These are phyloP conservation scores for Penicillium sp. DNA, from an alignment of 2,329 filamentous ascomycete species.

Conservation along the genomic window DNA sequence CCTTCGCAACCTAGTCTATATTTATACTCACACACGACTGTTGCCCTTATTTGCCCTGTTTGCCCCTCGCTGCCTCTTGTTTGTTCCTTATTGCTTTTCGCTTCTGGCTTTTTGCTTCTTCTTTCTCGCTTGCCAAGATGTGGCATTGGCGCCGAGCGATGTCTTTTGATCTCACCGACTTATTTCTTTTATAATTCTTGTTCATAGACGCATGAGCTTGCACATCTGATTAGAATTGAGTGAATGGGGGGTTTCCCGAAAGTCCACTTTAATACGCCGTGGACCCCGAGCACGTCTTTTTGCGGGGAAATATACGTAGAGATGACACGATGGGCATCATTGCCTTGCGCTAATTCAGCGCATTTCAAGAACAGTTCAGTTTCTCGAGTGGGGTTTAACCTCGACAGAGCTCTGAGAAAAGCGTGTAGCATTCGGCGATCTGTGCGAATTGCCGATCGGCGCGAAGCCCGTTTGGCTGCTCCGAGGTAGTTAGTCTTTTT, in stretches of 20 bases:
- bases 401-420: background rate
- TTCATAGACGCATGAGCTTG: slow-evolving; percentile 15
- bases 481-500: background rate
- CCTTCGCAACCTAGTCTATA: background rate
- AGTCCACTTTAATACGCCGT: background rate
- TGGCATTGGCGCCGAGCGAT: background rate
- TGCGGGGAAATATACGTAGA: background rate
- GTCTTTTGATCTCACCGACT: background rate
- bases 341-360: background rate
- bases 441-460: slow-evolving; percentile 22
- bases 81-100: background rate
- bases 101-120: background rate
- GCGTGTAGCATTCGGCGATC: slow-evolving; percentile 16
- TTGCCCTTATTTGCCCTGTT: background rate
- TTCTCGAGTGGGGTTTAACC: background rate
- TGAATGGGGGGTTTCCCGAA: background rate
- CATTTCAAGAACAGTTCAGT: background rate
- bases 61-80: background rate
- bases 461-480: slow-evolving; percentile 7
- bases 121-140: background rate
- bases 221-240: slow-evolving; percentile 1
- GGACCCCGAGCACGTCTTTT: background rate
- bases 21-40: slow-evolving; percentile 7
- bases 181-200: slow-evolving; percentile 3
- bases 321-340: background rate